Evolutionary conservation across 352 stramenopile genomes (phyloP).

Genomic region (Globisporangium sylvaticum): DNA sequence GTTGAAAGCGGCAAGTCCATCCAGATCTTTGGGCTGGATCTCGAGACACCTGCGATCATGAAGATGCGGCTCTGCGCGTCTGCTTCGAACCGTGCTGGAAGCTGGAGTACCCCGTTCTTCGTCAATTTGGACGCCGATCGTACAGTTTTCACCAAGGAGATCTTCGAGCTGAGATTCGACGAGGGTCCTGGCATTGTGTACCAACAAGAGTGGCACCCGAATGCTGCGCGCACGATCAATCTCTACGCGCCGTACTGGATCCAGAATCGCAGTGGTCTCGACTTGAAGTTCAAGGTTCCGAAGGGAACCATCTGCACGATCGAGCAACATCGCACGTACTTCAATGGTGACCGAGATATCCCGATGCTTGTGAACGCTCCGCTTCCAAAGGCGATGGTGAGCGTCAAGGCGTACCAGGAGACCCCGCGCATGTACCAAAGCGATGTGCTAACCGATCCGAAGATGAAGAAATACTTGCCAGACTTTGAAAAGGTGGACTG

Average conservation of each 20-base stretch:
- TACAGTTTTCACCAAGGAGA: conserved; percentile 41
- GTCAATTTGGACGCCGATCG: conserved; percentile 51
- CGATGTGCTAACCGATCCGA: conserved; percentile 39
- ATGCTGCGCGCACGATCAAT: conserved; percentile 54
- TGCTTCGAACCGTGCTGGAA: conserved; percentile 36
- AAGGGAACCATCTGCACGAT: conserved; percentile 53
- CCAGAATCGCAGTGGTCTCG: conserved; percentile 78
- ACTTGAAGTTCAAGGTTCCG: conserved; percentile 60
- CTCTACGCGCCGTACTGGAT: conserved; percentile 83
- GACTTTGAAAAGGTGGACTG: conserved; percentile 68
- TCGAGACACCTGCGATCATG: conserved; percentile 70
- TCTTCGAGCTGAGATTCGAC: conserved; percentile 61
- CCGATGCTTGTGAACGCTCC: conserved; percentile 63
- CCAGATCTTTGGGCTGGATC: conserved; percentile 75
- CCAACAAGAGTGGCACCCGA: conserved; percentile 61
- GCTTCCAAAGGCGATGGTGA: conserved; percentile 58
- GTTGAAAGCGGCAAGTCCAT: conserved; percentile 78
- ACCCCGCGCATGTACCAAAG: conserved; percentile 51
- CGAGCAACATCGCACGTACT: conserved; percentile 71
- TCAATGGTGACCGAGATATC: conserved; percentile 55
- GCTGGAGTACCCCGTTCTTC: conserved; percentile 62
- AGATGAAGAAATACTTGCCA: conserved; percentile 71
- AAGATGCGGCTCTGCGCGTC: conserved; percentile 67
- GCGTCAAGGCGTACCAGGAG: conserved; percentile 65
- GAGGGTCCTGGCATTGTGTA: conserved; percentile 62